Base-by-base conservation (phyloP, 2,329 filamentous ascomycete genomes). In the Pestalotiopsis sp. region DNA sequence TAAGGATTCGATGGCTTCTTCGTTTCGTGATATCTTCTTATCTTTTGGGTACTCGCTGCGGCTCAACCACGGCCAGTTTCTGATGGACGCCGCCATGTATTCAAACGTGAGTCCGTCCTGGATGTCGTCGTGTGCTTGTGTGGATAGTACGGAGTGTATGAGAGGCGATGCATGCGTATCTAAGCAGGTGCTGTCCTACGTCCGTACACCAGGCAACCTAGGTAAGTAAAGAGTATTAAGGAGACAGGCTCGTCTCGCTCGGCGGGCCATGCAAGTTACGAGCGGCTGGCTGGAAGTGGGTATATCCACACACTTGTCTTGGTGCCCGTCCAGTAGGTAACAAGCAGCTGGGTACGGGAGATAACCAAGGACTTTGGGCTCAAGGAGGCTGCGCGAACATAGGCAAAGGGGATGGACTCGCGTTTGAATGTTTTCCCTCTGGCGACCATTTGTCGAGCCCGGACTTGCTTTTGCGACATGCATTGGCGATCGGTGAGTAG, bases 41-140 rank as follows among this genome's bases (percentile, higher is more conserved):
- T 65, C 64, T 55, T 38, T 57, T 45, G 52, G 6, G 14, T 25
- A 65, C 52, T 65, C 20, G 13, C 23, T 41, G 55, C 55, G 64
- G 36, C 55, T 66, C 52, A 60, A 66, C 36, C 55, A 61, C 64
- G 52, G 64, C 36, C 55, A 45, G n/a, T 25, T n/a, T 57, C 17
- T 7, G 14, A 60, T 13, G 36, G 36, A 52, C 45, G 45, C 45
- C 17, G 52, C 20, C 23, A 27, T 23, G 45, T 23, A 9, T 20
- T n/a, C 64, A 31, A 38, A 14, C 17, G 25, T 60, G 31, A 25
- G n/a, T n/a, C 9, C 52, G 45, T 45, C 17, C 45, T 38, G 23
- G 59, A 27, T 36, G 59, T 36, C 20, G 49, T 12, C 57, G 63
- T 36, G 41, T 23, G 14, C 20, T 25, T 38, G 25, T 65, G 45